phyloP scores from a whole-genome alignment of 2,329 filamentous ascomycete genomes.

The Penicillium sp. region DNA sequence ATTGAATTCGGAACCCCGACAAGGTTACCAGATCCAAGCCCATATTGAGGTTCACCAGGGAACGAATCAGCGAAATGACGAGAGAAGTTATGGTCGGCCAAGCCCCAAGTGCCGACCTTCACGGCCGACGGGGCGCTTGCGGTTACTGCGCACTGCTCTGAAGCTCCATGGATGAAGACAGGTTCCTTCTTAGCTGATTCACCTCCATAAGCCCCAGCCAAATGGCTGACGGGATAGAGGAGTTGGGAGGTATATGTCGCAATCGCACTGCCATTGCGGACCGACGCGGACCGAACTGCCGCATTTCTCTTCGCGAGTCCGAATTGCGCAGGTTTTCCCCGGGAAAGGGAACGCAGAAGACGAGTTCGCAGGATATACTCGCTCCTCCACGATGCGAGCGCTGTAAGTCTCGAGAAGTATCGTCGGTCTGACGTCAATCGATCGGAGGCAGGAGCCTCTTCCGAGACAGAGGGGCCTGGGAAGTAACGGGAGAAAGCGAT shows the following conservation, averaged over 20 bases:
- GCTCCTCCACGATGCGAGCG: slow-evolving; percentile 89
- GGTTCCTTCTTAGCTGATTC: slow-evolving; percentile 72
- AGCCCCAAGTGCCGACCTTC: slow-evolving; percentile 81
- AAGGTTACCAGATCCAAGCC: slow-evolving; percentile 74
- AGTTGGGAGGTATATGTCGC: slow-evolving; percentile 86
- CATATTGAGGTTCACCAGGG: slow-evolving; percentile 75
- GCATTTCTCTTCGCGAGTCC: slow-evolving; percentile 60
- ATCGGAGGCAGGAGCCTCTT: slow-evolving; percentile 55
- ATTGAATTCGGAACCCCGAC: slow-evolving; percentile 83
- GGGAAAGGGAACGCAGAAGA: slow-evolving; percentile 77
- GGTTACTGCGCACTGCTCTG: slow-evolving; percentile 77
- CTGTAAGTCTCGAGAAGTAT: slow-evolving; percentile 80
- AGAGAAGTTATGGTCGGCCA: slow-evolving; percentile 75
- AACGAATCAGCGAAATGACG: slow-evolving; percentile 79
- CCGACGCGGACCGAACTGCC: slow-evolving; percentile 57
- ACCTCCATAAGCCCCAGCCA: slow-evolving; percentile 77
- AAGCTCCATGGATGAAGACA: slow-evolving; percentile 80
- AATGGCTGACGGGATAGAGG: slow-evolving; percentile 75
- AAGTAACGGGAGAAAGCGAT: slow-evolving; percentile 92
- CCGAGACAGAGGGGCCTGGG: slow-evolving; percentile 70
- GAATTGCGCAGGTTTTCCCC: slow-evolving; percentile 72
- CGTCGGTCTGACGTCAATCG: slow-evolving; percentile 73
- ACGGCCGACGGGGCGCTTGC: slow-evolving; percentile 76
- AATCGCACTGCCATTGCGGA: slow-evolving; percentile 73
- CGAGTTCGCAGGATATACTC: slow-evolving; percentile 91